A percentile compares a stretch with the other conserved stretches of the same genome.
Conservation (phyloP, 2,329 filamentous ascomycete species). For the Trichoderma sp. region DNA sequence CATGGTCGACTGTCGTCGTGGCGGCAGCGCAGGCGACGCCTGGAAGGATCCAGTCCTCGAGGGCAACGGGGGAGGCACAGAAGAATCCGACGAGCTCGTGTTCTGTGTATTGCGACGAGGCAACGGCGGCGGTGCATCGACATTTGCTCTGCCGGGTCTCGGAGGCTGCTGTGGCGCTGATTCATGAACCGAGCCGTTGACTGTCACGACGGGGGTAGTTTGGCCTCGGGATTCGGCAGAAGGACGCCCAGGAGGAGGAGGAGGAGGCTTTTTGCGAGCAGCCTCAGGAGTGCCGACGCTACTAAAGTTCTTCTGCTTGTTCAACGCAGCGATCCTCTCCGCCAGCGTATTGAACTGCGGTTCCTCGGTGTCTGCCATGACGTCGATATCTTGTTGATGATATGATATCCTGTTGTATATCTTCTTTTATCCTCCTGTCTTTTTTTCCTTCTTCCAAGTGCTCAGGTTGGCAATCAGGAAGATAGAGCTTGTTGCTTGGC, state of each 20-base stretch:
- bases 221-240: conserved; percentile 36
- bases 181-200: conserved; percentile 26
- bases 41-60: conserved; percentile 29
- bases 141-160: conserved; percentile 30
- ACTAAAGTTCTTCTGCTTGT: conserved; percentile 58
- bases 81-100: conserved; percentile 4
- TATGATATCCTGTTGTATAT: neutral
- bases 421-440: neutral
- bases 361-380: conserved; percentile 61
- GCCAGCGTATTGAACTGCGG: conserved; percentile 59
- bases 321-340: conserved; percentile 62
- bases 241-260: conserved; percentile 37
- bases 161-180: conserved; percentile 40
- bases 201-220: conserved; percentile 33
- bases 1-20: conserved; percentile 47
- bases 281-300: conserved; percentile 31
- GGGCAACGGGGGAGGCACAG: conserved; percentile 34
- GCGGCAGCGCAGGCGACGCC: conserved; percentile 47
- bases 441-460: neutral
- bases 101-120: conserved; percentile 32
- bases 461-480: neutral
- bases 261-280: conserved; percentile 40
- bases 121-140: conserved; percentile 35
- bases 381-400: neutral
- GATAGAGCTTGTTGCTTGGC: neutral